These are phyloP conservation scores for Galeopsis tetrahit DNA, from an alignment of 257 asterid genomes.

Conservation along the genomic window DNA sequence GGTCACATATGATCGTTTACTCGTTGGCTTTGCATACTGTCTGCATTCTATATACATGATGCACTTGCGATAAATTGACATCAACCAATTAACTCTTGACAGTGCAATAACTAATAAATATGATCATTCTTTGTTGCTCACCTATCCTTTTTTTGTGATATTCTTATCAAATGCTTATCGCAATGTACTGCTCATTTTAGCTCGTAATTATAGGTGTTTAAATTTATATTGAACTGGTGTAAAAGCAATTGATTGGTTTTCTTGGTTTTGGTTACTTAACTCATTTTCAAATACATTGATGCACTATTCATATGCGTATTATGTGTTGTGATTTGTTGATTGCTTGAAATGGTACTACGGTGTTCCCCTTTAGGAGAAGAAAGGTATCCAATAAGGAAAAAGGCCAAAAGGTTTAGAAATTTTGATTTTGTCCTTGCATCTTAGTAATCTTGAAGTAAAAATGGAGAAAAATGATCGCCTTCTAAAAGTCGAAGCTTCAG, in stretches of 20 bases:
- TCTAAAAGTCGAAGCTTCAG: neutral
- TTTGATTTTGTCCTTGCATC: neutral
- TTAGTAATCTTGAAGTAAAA: neutral
- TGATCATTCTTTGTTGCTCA: neutral
- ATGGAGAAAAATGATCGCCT: neutral
- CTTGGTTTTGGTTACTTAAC: neutral
- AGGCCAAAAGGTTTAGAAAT: neutral
- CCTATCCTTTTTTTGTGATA: neutral
- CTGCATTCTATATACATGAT: slow-evolving; percentile 1
- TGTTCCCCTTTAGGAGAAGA: neutral
- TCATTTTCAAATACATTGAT: neutral
- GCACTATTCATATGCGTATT: neutral
- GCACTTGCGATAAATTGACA: neutral
- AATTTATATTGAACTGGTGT: neutral
- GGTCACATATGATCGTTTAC: slow-evolving; percentile 38
- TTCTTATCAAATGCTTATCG: neutral
- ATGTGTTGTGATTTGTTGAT: neutral
- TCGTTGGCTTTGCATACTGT: neutral
- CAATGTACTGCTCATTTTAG: neutral
- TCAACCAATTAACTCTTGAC: neutral
- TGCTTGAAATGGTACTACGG: neutral
- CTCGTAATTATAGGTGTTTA: neutral
- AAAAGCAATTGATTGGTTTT: neutral
- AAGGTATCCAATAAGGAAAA: slow-evolving; percentile 3
- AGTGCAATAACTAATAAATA: neutral